Evolutionary conservation across 2,329 filamentous ascomycete species (phyloP).

Genomic region (Capronia americana): DNA sequence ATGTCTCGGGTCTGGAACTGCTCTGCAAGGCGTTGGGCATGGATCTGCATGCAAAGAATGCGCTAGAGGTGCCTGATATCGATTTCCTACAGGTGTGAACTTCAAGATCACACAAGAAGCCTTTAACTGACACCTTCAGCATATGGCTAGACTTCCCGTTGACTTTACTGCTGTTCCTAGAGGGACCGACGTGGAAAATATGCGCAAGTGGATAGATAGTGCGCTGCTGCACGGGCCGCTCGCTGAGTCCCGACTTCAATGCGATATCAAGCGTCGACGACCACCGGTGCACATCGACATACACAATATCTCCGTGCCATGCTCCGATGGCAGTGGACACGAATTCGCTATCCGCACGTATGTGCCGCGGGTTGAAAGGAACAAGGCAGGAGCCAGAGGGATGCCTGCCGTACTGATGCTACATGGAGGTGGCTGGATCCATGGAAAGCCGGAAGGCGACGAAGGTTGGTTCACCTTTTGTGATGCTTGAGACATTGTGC

Average conservation of each 20-base stretch:
- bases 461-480: constrained; percentile 8
- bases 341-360: neutral
- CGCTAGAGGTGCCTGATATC: constrained; percentile 15
- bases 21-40: constrained; percentile 11
- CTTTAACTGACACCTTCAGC: constrained; percentile 13
- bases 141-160: constrained; percentile 18
- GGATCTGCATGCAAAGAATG: constrained; percentile 1
- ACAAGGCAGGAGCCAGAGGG: neutral
- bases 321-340: constrained; percentile 1
- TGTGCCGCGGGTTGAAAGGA: neutral
- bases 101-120: neutral
- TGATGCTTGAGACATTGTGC: neutral
- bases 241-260: constrained; percentile 11
- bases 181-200: constrained; percentile 17
- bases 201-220: constrained; percentile 23
- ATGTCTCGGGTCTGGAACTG: constrained; percentile 1
- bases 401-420: constrained; percentile 21
- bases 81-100: constrained; percentile 18
- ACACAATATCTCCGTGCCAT: constrained; percentile 11
- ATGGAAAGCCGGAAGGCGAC: constrained; percentile 21
- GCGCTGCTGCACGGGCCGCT: constrained; percentile 6
- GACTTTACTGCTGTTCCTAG: constrained; percentile 1
- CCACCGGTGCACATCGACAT: constrained; percentile 4
- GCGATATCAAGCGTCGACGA: constrained; percentile 7
- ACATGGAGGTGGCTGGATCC: constrained; percentile 30